Evolutionary conservation across 2,329 filamentous ascomycete species (phyloP).

Genomic region (Sarocladium kiliense): DNA sequence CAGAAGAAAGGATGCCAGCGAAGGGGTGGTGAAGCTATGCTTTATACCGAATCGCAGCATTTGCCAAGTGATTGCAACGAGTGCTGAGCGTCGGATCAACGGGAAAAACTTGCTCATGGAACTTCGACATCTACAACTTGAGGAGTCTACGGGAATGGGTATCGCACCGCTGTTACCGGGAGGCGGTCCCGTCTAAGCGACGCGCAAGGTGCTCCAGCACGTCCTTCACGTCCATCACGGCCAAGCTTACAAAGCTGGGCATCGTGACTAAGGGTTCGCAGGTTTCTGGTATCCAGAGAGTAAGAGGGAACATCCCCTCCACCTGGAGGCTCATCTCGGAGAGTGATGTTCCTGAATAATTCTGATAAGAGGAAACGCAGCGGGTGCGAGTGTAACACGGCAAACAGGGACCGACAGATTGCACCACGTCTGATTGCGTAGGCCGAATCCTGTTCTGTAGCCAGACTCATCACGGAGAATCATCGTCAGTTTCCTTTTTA

Average conservation of each 20-base stretch:
- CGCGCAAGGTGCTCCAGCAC: not conserved
- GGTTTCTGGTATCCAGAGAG: too few relatives aligned
- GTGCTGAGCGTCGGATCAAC: not conserved
- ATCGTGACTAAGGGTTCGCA: not conserved
- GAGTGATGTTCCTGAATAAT: not conserved
- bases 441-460: not conserved
- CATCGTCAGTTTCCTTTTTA: not conserved
- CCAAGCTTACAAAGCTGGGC: not conserved
- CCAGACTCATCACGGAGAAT: not conserved
- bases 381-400: not conserved
- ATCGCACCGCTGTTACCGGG: not conserved
- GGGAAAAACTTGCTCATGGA: not conserved
- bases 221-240: not conserved
- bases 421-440: not conserved
- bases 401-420: conserved; percentile 3
- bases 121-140: not conserved
- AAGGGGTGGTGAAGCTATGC: not conserved
- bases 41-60: not conserved
- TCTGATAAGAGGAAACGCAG: not conserved
- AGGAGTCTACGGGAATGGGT: not conserved
- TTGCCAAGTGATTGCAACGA: not conserved
- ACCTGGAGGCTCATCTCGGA: not conserved
- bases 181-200: not conserved
- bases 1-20: not conserved
- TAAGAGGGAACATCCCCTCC: not conserved